Evolutionary conservation across 768 basidiomycete species (phyloP), one percentile per base, ranked within the genome.

Genomic region (Hortiboletus campestris): DNA sequence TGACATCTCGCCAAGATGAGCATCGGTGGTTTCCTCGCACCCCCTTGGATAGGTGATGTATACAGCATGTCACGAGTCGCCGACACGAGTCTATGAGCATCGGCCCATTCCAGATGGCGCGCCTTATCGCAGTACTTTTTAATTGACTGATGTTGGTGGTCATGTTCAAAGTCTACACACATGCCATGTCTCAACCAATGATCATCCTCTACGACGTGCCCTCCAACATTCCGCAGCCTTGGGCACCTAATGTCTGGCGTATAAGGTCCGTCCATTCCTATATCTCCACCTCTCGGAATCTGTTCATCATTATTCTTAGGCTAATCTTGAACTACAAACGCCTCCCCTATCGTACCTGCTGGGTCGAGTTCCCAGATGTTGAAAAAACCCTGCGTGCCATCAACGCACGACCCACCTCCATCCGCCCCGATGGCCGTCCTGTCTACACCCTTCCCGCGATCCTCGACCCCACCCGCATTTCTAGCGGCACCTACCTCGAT

Each of bases 291-390:
- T 22, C 45, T 51, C 13, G 10, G 38, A 14, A 32, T 29, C 11
- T 17, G 28, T 32, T 42, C 31, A n/a, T 53, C 17, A 42, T 51
- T 20, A 5, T 55, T 35, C 40, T n/a, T 41, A 89, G 88, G 45
- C 81, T 89, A 48, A 83, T 89, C 42, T 74, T 91, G n/a, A 91
- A 91, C 65, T 89, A 81, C 65, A 90, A 91, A 64, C 79, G 84
- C 4, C 78, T 91, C 8, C 81, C 77, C 0, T 87, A 90, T 65
- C 79, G 78, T 40, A 91, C 89, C 0, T 72, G 78, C 25, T 89
- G 85, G 85, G 74, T 91, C 19, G 84, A 89, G 34, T 81, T 88
- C 55, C 77, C 84, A 19, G 83, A 90, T 32, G 80, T 91, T 28
- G 88, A 89, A 61, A 55, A 72, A 8, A 84, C 82, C 1, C 64